Evolutionary conservation across 2,329 filamentous ascomycete species (phyloP).

Genomic region (Penicillium sp.): DNA sequence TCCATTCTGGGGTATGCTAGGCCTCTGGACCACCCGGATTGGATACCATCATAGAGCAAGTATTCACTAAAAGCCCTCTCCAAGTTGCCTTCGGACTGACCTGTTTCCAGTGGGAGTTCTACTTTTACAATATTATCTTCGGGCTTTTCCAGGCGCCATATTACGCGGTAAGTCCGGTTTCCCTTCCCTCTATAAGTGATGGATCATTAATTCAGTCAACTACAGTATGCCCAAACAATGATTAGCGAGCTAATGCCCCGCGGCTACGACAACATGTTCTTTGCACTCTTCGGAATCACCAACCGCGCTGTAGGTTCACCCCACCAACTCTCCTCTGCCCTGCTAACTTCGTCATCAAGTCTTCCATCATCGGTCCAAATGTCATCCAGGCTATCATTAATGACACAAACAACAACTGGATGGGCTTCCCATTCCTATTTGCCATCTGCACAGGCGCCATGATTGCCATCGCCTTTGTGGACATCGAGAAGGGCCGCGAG

Average conservation of each 20-base stretch:
- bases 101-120: slow-evolving; percentile 39
- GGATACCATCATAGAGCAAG: slow-evolving; percentile 41
- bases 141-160: slow-evolving; percentile 45
- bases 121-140: slow-evolving; percentile 45
- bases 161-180: slow-evolving; percentile 33
- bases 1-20: slow-evolving; percentile 45
- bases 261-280: slow-evolving; percentile 48
- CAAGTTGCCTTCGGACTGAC: not conserved
- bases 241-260: slow-evolving; percentile 45
- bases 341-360: slow-evolving; percentile 23
- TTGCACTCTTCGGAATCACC: slow-evolving; percentile 45
- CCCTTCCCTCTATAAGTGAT: not conserved
- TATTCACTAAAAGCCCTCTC: not conserved
- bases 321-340: not conserved
- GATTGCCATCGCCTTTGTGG: slow-evolving; percentile 41
- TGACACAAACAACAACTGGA: slow-evolving; percentile 43
- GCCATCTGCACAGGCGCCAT: slow-evolving; percentile 38
- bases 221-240: slow-evolving; percentile 45
- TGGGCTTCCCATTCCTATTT: slow-evolving; percentile 46
- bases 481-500: slow-evolving; percentile 42
- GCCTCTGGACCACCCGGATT: slow-evolving; percentile 39
- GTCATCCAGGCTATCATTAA: slow-evolving; percentile 47
- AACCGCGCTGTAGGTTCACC: slow-evolving; percentile 40
- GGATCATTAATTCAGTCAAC: not conserved
- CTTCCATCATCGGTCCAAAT: slow-evolving; percentile 45